Percentiles rank a stretch among this genome's conserved stretches.
Evolutionary conservation across 2,329 filamentous ascomycete species (phyloP).

Genomic region (Alternaria gaisen): DNA sequence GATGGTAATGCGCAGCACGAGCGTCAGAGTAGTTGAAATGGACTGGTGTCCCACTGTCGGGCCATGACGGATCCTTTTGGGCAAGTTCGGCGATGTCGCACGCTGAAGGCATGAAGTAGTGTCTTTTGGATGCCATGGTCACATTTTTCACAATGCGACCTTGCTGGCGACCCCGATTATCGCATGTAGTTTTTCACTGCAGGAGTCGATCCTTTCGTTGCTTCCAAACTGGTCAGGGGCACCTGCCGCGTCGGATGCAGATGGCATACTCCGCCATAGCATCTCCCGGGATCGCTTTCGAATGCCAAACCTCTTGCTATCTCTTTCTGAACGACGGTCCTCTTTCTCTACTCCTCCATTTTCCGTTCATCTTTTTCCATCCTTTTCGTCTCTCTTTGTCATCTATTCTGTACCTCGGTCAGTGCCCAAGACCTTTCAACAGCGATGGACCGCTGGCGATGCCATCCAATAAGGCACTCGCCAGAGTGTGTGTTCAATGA

Average conservation of each 20-base stretch:
- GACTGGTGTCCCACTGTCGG: background rate
- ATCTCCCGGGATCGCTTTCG: background rate
- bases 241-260: conserved; percentile 1
- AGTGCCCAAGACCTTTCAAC: background rate
- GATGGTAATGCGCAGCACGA: background rate
- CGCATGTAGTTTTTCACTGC: background rate
- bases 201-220: background rate
- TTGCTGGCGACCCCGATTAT: background rate
- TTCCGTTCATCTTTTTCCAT: background rate
- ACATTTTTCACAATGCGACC: background rate
- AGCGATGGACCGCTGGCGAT: background rate
- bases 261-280: background rate
- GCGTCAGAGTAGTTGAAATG: background rate
- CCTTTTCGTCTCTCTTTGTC: too few species aligned
- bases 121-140: background rate
- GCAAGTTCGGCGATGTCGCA: background rate
- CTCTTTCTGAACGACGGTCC: background rate
- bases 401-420: too few species aligned
- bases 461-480: background rate
- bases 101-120: background rate
- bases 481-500: background rate
- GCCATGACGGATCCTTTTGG: background rate
- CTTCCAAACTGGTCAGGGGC: background rate
- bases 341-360: background rate
- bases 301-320: background rate